Conservation (phyloP, 2,329 filamentous ascomycete species). For the Talaromyces albobiverticillius region DNA sequence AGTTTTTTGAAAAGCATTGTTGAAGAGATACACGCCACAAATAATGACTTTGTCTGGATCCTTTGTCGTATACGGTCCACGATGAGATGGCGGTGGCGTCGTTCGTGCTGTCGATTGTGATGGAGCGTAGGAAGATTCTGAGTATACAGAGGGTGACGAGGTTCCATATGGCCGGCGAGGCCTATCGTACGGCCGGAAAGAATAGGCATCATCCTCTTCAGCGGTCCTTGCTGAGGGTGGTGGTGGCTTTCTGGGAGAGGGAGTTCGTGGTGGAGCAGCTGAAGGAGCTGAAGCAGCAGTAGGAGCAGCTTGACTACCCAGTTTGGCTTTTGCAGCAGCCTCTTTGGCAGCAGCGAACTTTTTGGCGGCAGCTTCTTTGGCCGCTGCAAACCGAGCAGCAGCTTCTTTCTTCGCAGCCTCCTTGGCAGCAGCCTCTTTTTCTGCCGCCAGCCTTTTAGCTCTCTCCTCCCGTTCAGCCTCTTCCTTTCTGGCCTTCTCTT, state of each 20-base stretch:
- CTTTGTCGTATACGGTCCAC: slow-evolving; percentile 77
- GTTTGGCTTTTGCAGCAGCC: slow-evolving; percentile 16
- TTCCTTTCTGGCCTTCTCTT: slow-evolving; percentile 30
- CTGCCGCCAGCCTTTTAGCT: slow-evolving; percentile 25
- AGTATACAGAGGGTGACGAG: slow-evolving; percentile 69
- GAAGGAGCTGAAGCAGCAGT: slow-evolving; percentile 17
- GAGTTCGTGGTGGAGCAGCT: slow-evolving; percentile 29
- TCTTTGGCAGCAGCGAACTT: slow-evolving; percentile 35
- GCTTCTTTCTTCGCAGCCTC: slow-evolving; percentile 27
- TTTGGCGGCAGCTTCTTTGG: slow-evolving; percentile 28
- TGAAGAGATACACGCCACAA: slow-evolving; percentile 87
- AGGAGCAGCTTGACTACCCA: slow-evolving; percentile 27
- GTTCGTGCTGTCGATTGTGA: slow-evolving; percentile 82
- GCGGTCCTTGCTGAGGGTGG: slow-evolving; percentile 34
- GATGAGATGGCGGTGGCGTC: slow-evolving; percentile 68
- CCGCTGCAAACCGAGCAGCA: slow-evolving; percentile 20
- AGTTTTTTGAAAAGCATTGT: slow-evolving; percentile 82
- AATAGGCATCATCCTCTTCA: slow-evolving; percentile 63
- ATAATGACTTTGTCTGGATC: slow-evolving; percentile 97
- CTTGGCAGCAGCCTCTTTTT: slow-evolving; percentile 25
- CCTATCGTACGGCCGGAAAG: slow-evolving; percentile 74
- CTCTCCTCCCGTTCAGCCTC: slow-evolving; percentile 31
- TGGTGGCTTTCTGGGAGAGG: slow-evolving; percentile 39
- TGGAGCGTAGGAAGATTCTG: slow-evolving; percentile 81
- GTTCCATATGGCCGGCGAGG: slow-evolving; percentile 60